Conservation (phyloP, 495 filamentous ascomycete species). For the Neurospora tetrasperma region DNA sequence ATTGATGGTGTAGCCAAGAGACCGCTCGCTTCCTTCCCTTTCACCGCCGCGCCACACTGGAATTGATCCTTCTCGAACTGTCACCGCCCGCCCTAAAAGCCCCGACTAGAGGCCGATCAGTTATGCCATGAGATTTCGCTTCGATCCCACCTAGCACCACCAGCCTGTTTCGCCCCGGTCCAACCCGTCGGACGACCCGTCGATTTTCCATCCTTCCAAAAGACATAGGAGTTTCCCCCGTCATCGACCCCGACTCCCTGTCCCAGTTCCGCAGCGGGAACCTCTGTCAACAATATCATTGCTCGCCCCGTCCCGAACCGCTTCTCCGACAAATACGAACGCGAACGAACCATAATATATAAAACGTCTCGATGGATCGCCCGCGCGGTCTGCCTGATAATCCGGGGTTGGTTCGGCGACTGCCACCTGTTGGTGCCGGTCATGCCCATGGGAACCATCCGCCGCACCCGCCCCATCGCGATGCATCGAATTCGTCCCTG, state of each 20-base stretch:
- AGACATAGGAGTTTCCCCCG: neutral
- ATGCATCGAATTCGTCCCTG: slow-evolving; percentile 26
- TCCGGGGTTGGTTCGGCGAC: slow-evolving; percentile 29
- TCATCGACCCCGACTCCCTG: neutral
- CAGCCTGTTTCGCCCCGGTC: neutral
- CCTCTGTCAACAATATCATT: neutral
- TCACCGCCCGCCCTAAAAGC: neutral
- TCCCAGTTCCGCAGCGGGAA: neutral
- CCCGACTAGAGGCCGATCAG: neutral
- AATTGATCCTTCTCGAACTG: neutral
- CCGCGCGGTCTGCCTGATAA: slow-evolving; percentile 31
- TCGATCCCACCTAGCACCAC: neutral
- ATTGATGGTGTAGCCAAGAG: neutral
- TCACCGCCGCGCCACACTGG: neutral
- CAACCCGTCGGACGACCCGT: neutral
- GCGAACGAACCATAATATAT: neutral
- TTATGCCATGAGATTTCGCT: neutral
- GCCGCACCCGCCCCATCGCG: slow-evolving; percentile 28
- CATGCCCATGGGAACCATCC: slow-evolving; percentile 24
- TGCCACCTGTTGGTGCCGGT: slow-evolving; percentile 20
- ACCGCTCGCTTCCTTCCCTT: neutral
- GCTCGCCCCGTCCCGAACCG: neutral
- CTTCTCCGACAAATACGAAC: neutral
- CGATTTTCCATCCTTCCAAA: neutral
- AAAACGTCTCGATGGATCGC: slow-evolving; percentile 17